Percentiles rank a stretch among this genome's conserved stretches.
Conservation (phyloP, 148 eudicot species). For the Camellia granthamiana region DNA sequence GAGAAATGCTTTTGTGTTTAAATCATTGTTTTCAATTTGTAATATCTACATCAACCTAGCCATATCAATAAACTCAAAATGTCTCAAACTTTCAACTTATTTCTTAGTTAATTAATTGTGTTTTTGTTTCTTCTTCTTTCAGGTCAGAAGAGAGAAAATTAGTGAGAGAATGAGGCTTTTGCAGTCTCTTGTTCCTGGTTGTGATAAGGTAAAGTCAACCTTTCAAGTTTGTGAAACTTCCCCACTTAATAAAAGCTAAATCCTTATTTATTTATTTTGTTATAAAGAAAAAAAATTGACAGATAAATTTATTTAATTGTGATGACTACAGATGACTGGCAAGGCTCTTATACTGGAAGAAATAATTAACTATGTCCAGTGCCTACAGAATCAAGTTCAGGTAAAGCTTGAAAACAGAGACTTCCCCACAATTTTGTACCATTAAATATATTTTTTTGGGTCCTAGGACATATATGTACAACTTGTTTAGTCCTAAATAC, state of each 20-base stretch:
- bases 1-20: no score
- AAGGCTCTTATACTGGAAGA: conserved; percentile 10
- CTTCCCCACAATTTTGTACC: not conserved
- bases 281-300: no score
- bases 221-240: not conserved
- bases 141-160: conserved; percentile 7
- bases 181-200: conserved; percentile 10
- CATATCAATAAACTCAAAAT: no score
- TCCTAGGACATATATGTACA: not conserved
- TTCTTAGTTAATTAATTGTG: not conserved
- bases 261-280: not conserved
- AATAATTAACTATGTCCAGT: not conserved
- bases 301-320: not conserved
- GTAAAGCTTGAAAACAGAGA: not conserved
- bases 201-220: not conserved
- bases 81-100: not conserved
- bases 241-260: not conserved
- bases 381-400: conserved; percentile 8
- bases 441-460: no score
- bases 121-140: not conserved
- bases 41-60: no score
- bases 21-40: no score
- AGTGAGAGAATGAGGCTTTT: conserved; percentile 9
- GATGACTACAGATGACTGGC: not conserved
- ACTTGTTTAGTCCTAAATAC: no score